These are phyloP conservation scores for Flaveria linearis DNA, from an alignment of 129 eudicot genomes.

Conservation along the genomic window DNA sequence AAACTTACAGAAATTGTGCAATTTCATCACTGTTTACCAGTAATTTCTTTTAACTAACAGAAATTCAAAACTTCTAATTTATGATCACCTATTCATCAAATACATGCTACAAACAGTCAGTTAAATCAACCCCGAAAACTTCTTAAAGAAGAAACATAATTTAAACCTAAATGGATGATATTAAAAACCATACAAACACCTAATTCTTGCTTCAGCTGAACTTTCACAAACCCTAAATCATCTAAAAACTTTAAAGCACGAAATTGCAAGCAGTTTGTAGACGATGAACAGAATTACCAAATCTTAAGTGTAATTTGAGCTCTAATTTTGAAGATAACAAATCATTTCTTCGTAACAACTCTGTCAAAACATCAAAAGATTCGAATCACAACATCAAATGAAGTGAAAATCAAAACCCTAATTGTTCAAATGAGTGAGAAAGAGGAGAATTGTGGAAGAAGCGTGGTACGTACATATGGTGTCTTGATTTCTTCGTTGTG, in stretches of 20 bases:
- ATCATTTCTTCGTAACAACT: background rate
- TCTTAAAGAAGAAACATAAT: background rate
- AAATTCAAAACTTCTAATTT: background rate
- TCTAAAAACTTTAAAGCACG: background rate
- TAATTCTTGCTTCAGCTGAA: background rate
- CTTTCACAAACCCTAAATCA: background rate
- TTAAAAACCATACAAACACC: conserved; percentile 4
- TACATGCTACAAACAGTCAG: background rate
- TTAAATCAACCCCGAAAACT: background rate
- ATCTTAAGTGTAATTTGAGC: background rate
- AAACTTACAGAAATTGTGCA: background rate
- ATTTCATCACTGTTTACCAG: conserved; percentile 15
- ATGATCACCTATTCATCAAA: conserved; percentile 1
- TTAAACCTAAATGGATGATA: no score
- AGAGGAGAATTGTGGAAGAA: conserved; percentile 11
- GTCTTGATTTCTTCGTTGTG: background rate
- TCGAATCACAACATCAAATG: background rate
- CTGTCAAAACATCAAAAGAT: no score
- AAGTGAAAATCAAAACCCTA: conserved; percentile 24
- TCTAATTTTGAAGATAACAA: background rate
- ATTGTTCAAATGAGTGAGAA: conserved; percentile 5
- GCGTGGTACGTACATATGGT: background rate
- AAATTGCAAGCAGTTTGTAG: conserved; percentile 6
- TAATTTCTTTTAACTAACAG: background rate
- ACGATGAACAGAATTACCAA: background rate